Conservation (phyloP, 2,329 filamentous ascomycete species). For the Scleromitrula shiraiana region DNA sequence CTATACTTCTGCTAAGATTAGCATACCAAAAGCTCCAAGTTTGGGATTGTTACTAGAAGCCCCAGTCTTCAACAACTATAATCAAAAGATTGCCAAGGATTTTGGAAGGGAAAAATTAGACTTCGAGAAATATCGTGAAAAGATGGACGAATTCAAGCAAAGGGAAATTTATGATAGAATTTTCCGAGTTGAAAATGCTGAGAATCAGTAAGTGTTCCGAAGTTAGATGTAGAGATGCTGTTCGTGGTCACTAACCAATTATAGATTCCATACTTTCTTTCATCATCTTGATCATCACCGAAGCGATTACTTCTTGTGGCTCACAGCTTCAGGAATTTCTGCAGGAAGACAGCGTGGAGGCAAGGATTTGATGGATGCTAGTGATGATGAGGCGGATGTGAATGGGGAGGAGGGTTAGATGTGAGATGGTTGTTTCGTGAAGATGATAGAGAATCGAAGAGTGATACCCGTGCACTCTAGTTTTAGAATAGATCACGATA, state of each 20-base stretch:
- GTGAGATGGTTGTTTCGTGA: not conserved
- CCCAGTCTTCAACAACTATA: slow-evolving; percentile 88
- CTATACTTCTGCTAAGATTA: slow-evolving; percentile 65
- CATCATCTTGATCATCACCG: slow-evolving; percentile 71
- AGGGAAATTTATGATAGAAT: slow-evolving; percentile 86
- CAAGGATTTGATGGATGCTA: slow-evolving; percentile 7
- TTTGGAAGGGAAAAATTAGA: slow-evolving; percentile 63
- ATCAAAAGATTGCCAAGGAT: slow-evolving; percentile 58
- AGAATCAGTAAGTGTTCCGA: slow-evolving; percentile 61
- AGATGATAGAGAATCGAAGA: too few species aligned
- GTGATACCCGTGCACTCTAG: too few species aligned
- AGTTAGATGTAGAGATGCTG: not conserved
- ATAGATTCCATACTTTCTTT: slow-evolving; percentile 69
- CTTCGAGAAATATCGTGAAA: slow-evolving; percentile 68
- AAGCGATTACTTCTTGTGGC: slow-evolving; percentile 65
- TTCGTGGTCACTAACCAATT: not conserved
- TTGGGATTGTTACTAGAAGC: slow-evolving; percentile 81
- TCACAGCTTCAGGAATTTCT: slow-evolving; percentile 60
- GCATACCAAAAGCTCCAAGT: slow-evolving; percentile 89
- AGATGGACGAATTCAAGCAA: slow-evolving; percentile 86
- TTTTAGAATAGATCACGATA: not conserved
- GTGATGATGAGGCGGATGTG: slow-evolving; percentile 12
- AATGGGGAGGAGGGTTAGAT: slow-evolving; percentile 13
- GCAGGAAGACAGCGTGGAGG: slow-evolving; percentile 42
- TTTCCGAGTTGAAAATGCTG: slow-evolving; percentile 80